Conservation (phyloP, 2,329 filamentous ascomycete genomes). For the Salinomyces thailandicus region DNA sequence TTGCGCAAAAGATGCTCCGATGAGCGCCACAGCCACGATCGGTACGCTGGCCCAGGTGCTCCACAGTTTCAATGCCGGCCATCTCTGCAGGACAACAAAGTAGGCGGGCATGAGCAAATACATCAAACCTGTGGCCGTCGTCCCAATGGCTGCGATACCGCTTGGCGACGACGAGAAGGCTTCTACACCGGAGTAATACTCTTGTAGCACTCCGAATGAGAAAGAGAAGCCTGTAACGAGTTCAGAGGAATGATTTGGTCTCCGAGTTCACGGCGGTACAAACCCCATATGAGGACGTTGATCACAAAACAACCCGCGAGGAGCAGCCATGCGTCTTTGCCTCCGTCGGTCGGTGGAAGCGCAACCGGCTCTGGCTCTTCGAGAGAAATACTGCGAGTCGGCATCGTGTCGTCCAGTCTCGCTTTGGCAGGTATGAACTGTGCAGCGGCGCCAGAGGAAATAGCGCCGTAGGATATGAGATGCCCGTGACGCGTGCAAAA, state of each 20-base stretch:
- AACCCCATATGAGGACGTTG: conserved; percentile 20
- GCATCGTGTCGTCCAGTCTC: too few relatives aligned
- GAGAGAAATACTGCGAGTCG: too few relatives aligned
- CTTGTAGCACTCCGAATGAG: conserved; percentile 22
- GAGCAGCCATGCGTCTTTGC: conserved; percentile 36
- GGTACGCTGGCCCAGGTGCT: conserved; percentile 17
- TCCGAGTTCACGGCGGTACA: too few relatives aligned
- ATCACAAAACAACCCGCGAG: conserved; percentile 34
- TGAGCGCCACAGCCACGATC: conserved; percentile 29
- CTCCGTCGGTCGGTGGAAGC: conserved; percentile 21
- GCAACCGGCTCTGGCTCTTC: not conserved
- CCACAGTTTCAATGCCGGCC: not conserved
- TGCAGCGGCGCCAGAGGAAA: too few relatives aligned
- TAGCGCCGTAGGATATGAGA: too few relatives aligned
- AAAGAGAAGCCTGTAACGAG: conserved; percentile 21
- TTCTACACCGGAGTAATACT: conserved; percentile 19
- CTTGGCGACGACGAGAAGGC: conserved; percentile 11
- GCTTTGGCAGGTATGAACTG: too few relatives aligned
- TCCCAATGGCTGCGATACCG: conserved; percentile 38
- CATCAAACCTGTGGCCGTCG: conserved; percentile 36
- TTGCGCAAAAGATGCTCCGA: conserved; percentile 28
- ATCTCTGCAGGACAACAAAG: not conserved
- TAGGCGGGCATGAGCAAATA: conserved; percentile 29
- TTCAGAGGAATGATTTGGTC: too few relatives aligned
- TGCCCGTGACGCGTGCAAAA: too few relatives aligned